phyloP scores from a whole-genome alignment of 306 rosid genomes.

The Hippophae tibetana region DNA sequence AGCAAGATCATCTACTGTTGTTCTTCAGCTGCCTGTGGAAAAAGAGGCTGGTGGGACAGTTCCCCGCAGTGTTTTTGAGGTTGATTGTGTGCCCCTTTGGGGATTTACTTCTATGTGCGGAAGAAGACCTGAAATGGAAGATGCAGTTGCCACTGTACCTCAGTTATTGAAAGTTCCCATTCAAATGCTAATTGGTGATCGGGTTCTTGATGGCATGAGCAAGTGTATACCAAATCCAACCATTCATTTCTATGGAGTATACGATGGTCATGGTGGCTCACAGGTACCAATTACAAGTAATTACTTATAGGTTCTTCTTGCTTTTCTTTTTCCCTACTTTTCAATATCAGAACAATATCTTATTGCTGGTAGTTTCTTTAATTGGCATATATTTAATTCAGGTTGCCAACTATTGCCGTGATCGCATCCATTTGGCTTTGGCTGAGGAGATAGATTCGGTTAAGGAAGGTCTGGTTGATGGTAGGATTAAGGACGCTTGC shows the following conservation, averaged over 20 bases:
- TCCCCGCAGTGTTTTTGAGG: conserved; percentile 72
- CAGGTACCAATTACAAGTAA: conserved; percentile 36
- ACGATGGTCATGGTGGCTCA: conserved; percentile 88
- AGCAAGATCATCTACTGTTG: conserved; percentile 25
- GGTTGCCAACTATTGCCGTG: conserved; percentile 82
- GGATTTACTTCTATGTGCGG: conserved; percentile 65
- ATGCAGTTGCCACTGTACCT: conserved; percentile 55
- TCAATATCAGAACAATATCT: neutral
- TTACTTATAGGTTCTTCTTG: neutral
- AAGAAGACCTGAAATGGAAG: conserved; percentile 94
- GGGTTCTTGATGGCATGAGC: conserved; percentile 45
- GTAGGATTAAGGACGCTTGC: conserved; percentile 38
- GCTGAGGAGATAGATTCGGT: conserved; percentile 64
- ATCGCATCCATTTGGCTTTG: conserved; percentile 66
- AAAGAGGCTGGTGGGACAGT: conserved; percentile 32
- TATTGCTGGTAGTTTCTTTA: conserved; percentile 1
- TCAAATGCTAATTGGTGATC: conserved; percentile 60
- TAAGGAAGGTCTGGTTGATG: conserved; percentile 36
- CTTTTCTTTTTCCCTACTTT: neutral
- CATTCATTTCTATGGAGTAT: conserved; percentile 77
- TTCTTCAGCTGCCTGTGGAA: conserved; percentile 45
- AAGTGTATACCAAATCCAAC: conserved; percentile 46
- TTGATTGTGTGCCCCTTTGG: conserved; percentile 75
- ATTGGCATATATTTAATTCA: conserved; percentile 20
- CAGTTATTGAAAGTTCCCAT: conserved; percentile 55